Evolutionary conservation across 768 basidiomycete genomes (phyloP).

Genomic region (Tephrocybe sp.): DNA sequence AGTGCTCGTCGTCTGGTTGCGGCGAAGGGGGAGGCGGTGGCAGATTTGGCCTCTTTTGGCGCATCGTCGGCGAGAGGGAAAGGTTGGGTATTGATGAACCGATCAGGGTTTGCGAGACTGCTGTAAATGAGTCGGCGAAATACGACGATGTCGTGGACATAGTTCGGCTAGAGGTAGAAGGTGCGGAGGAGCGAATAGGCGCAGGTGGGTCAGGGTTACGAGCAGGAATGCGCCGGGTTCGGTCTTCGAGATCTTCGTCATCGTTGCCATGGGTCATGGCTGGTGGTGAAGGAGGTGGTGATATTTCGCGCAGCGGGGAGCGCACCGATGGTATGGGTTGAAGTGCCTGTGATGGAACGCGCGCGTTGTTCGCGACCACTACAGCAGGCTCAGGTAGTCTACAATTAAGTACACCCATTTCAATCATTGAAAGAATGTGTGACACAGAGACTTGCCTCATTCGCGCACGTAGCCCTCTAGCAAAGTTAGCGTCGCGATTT

Average conservation of each 20-base stretch:
- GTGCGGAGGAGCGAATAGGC: neutral
- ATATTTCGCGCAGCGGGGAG: constrained; percentile 39
- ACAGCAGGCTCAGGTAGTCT: constrained; percentile 25
- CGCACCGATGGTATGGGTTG: constrained; percentile 22
- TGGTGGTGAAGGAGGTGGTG: constrained; percentile 31
- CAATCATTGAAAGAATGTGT: constrained; percentile 3
- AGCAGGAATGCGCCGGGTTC: constrained; percentile 35
- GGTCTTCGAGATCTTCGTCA: constrained; percentile 38
- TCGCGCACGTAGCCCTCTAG: constrained; percentile 56
- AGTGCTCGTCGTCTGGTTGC: constrained; percentile 16
- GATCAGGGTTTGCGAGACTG: constrained; percentile 11
- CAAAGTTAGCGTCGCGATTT: constrained; percentile 58
- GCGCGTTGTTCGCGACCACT: constrained; percentile 9
- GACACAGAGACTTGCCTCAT: constrained; percentile 57
- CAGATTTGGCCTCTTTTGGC: constrained; percentile 6
- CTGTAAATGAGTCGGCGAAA: constrained; percentile 10
- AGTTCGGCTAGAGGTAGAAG: neutral
- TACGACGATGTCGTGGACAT: constrained; percentile 16
- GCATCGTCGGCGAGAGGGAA: constrained; percentile 20
- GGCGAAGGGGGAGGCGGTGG: constrained; percentile 10
- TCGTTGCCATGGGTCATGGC: constrained; percentile 27
- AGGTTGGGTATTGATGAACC: constrained; percentile 9
- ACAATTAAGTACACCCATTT: constrained; percentile 18
- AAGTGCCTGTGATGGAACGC: constrained; percentile 10
- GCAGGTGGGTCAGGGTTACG: constrained; percentile 4